Base-by-base conservation (phyloP, 2,329 filamentous ascomycete genomes). In the Nothophoma quercina region DNA sequence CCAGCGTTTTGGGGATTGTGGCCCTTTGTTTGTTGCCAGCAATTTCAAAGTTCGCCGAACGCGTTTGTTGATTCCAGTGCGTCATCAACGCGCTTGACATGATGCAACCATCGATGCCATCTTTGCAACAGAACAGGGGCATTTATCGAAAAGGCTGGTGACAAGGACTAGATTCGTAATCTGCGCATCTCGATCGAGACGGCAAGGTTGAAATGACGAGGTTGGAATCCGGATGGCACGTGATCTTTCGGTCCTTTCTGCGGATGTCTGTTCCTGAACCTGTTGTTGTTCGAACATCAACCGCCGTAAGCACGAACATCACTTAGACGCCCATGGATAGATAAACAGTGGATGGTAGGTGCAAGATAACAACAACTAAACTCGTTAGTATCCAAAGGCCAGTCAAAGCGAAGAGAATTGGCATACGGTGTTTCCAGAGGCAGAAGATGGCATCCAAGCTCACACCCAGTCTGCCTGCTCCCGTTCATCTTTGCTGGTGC, bases 391-490 rank as follows among this genome's bases (percentile, higher is more conserved):
- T 38, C 22, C 32, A 39, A 36, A n/a, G 16, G 28, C 16, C 32
- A 5, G 7, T 16, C 43, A 21, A 15, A 9, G 26, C 26, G 18
- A 21, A 5, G 34, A 25, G 2, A 12, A 25, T 28, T 10, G 21
- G 21, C 4, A 12, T 28, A 43, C 7, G 4, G 22, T 33, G 39
- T 22, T 2, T 26, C 38, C 40, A 41, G 10, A 10, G 13, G 13
- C 16, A 29, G 18, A 9, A 7, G 6, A 39, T 28, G 5, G 8
- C 21, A 1, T 21, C 16, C 1, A 23, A 42, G 22, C 5, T 68
- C 59, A 70, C 9, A 68, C 55, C 70, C 68, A 70, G 3, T 53
- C 64, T 22, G 65, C 60, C 5, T 60, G 51, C 34, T 67, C 68
- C 26, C 58, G 55, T 29, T 69, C 68, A 10, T 73, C 68, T 25